Evolutionary conservation across 805 yeast species (phyloP).

Genomic region (Barnettozyma californica): DNA sequence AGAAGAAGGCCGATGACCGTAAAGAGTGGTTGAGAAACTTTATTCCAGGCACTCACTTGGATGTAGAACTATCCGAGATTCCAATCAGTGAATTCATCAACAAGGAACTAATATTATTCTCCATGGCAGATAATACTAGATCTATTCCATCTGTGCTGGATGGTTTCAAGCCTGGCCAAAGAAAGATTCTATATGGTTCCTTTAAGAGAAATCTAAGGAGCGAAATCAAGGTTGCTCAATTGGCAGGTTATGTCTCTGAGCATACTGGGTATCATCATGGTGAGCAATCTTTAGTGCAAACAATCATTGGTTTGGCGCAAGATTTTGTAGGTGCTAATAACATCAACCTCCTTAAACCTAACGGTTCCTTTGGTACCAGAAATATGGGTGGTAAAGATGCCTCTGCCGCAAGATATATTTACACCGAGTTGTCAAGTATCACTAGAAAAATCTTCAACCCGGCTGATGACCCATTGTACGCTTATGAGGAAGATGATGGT

Average conservation of each 20-base stretch:
- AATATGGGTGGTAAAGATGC: slow-evolving; percentile 97
- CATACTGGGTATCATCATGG: slow-evolving; percentile 95
- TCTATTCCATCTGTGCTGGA: slow-evolving; percentile 93
- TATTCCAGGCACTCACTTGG: slow-evolving; percentile 87
- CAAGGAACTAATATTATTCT: slow-evolving; percentile 88
- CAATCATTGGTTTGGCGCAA: slow-evolving; percentile 92
- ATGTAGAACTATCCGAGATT: slow-evolving; percentile 66
- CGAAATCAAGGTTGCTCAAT: slow-evolving; percentile 86
- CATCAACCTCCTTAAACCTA: slow-evolving; percentile 76
- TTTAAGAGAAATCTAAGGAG: slow-evolving; percentile 70
- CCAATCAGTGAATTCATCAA: slow-evolving; percentile 93
- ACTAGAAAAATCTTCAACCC: slow-evolving; percentile 75
- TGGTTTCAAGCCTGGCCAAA: slow-evolving; percentile 95
- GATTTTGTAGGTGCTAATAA: slow-evolving; percentile 92
- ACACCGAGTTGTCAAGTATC: slow-evolving; percentile 73
- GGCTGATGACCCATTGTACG: slow-evolving; percentile 71
- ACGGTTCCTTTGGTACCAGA: slow-evolving; percentile 95
- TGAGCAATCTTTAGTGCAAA: slow-evolving; percentile 79
- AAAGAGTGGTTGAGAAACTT: slow-evolving; percentile 94
- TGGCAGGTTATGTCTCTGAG: slow-evolving; percentile 85
- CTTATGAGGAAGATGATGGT: slow-evolving; percentile 88
- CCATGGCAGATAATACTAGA: slow-evolving; percentile 94
- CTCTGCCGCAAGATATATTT: slow-evolving; percentile 96
- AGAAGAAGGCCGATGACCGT: slow-evolving; percentile 93
- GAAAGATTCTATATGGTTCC: slow-evolving; percentile 86